Percentiles rank a stretch among this genome's conserved stretches.
phyloP scores from a whole-genome alignment of 495 filamentous ascomycete species.

The Aspergillus nanangensis region DNA sequence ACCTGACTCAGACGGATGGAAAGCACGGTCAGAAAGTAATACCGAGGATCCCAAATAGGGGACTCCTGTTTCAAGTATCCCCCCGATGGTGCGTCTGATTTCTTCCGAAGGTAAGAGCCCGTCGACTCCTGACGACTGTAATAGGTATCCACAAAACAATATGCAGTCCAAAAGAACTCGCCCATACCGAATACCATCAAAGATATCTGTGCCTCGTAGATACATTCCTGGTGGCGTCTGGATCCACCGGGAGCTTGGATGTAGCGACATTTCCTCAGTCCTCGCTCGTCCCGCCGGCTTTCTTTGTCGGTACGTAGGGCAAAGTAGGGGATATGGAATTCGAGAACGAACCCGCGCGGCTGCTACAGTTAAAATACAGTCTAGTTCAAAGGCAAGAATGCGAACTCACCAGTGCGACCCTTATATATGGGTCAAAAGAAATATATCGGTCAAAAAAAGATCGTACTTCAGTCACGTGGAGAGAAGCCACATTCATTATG shows the following conservation, averaged over 20 bases:
- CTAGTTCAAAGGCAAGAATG: too few species aligned
- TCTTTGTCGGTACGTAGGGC: not conserved
- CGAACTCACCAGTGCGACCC: not conserved
- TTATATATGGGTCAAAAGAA: not conserved
- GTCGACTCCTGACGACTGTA: not conserved
- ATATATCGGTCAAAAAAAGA: not conserved
- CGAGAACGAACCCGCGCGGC: not conserved
- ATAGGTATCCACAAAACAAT: not conserved
- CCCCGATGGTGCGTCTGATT: not conserved
- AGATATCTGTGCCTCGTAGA: not conserved
- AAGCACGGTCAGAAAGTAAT: not conserved
- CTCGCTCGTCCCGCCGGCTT: not conserved
- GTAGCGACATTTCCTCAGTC: not conserved
- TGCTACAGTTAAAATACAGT: not conserved
- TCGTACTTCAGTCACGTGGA: not conserved
- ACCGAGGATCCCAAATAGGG: not conserved
- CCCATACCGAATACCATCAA: not conserved
- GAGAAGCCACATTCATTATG: not conserved
- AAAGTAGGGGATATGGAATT: not conserved
- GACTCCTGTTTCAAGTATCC: not conserved
- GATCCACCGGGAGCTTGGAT: not conserved
- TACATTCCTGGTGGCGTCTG: not conserved
- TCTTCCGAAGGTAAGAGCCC: not conserved
- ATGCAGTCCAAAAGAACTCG: not conserved
- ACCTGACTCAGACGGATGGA: conserved; percentile 2